These are phyloP conservation scores for Phaeodactylum tricornutum DNA, from an alignment of 108 stramenopile genomes.

Conservation along the genomic window DNA sequence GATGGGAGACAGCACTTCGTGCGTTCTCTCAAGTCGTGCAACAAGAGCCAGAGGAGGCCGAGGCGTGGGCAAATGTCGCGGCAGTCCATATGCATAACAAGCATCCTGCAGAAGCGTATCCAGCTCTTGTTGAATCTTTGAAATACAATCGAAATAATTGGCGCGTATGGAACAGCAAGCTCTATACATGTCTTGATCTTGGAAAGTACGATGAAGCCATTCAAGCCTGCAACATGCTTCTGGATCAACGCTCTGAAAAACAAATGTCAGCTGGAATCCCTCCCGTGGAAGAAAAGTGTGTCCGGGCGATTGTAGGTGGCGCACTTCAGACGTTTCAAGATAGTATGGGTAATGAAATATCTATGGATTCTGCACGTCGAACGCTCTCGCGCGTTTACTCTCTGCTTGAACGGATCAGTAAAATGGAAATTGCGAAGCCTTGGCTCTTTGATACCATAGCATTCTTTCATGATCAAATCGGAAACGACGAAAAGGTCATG, in stretches of 20 bases:
- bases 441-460: slow-evolving; percentile 71
- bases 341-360: slow-evolving; percentile 12
- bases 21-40: slow-evolving; percentile 92
- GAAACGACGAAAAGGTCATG: slow-evolving; percentile 38
- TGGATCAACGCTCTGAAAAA: slow-evolving; percentile 41
- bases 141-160: slow-evolving; percentile 72
- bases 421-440: slow-evolving; percentile 28
- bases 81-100: slow-evolving; percentile 77
- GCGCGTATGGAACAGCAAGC: slow-evolving; percentile 79
- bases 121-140: slow-evolving; percentile 66
- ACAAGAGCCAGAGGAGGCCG: slow-evolving; percentile 89
- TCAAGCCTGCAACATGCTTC: slow-evolving; percentile 60
- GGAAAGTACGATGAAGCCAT: slow-evolving; percentile 79
- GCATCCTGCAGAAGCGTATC: slow-evolving; percentile 65
- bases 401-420: slow-evolving; percentile 42
- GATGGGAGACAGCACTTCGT: slow-evolving; percentile 72
- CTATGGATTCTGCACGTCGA: slow-evolving; percentile 43
- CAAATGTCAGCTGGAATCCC: slow-evolving; percentile 41
- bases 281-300: slow-evolving; percentile 59
- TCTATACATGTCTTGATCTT: slow-evolving; percentile 76
- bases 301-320: slow-evolving; percentile 66
- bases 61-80: slow-evolving; percentile 93
- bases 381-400: slow-evolving; percentile 54
- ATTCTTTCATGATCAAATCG: slow-evolving; percentile 51
- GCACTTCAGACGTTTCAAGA: slow-evolving; percentile 24